Base-by-base conservation (phyloP, 2,329 filamentous ascomycete species). In the Fusarium penzigii region DNA sequence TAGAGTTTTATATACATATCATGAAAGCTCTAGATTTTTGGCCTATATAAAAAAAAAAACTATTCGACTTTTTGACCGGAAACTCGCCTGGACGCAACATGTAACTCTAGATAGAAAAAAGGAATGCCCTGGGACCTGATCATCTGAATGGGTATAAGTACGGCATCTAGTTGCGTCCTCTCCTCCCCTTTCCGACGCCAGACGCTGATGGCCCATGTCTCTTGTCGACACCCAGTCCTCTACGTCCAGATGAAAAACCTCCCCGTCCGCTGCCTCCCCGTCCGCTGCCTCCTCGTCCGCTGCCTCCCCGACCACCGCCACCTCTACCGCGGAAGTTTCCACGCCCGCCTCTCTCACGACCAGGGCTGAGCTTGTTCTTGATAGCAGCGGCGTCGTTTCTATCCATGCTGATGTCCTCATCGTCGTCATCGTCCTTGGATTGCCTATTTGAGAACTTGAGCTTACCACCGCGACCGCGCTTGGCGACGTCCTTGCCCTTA, bases 361-460 rank as follows among this genome's bases (percentile, higher is more conserved):
- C 72, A 29, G 72, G 70, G 56, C 71, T 71, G 39, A 79, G 72
- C 49, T 76, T 75, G 56, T 75, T 78, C 72, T 81, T 83, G 59
- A 85, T 74, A 34, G 72, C 74, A 39, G 77, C 75, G 6, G 78
- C 77, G 50, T 80, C 79, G 38, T 76, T 76, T 29, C 79, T 78
- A 29, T 79, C 78, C 70, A 82, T 81, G 46, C 81, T 78, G 14
- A 79, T 78, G 29, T 77, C 80, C 25, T 78, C 74, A 40, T 76
- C 75, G 11, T 75, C 75, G 36, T 75, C 70, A 29, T 75, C 74
- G 29, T 75, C 75, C 44, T 73, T 73, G 50, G 71, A 70, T 49
- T 76, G 77, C 67, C 79, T 82, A 70, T 89, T 89, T 38, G 83
- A 85, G 74, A 88, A 89, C 76, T 89, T 89, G 63, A 90, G 75